Conservation (phyloP, 139 green algal species). For the Chlamydomonas asymmetrica region DNA sequence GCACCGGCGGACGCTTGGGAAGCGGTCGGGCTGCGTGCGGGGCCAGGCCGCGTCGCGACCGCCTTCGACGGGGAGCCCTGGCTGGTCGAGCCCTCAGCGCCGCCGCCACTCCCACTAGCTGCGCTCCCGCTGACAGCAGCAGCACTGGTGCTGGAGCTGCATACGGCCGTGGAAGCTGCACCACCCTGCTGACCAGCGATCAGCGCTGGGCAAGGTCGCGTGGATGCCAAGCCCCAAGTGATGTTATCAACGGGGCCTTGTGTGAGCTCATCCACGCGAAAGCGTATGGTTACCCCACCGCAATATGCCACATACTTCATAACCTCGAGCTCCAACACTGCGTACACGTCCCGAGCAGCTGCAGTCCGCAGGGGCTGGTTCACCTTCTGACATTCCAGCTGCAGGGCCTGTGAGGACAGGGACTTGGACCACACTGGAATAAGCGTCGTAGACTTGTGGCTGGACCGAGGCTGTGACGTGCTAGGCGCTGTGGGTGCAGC, state of each 20-base stretch:
- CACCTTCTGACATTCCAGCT: constrained; percentile 60
- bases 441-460: constrained; percentile 58
- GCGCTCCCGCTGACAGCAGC: not conserved
- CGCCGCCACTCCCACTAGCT: not conserved
- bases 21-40: too few relatives aligned
- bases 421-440: constrained; percentile 58
- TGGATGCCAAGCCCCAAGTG: constrained; percentile 47
- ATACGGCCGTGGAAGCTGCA: not conserved
- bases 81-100: too few relatives aligned
- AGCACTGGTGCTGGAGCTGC: not conserved
- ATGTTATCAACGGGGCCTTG: constrained; percentile 29
- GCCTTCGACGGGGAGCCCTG: too few relatives aligned
- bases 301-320: constrained; percentile 72
- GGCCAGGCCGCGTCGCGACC: too few relatives aligned
- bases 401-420: constrained; percentile 50
- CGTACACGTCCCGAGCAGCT: constrained; percentile 32
- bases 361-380: constrained; percentile 32
- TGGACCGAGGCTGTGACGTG: too few relatives aligned
- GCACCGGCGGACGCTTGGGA: constrained; percentile 1
- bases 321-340: constrained; percentile 64
- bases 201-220: constrained; percentile 33
- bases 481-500: too few relatives aligned
- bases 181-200: not conserved
- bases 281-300: constrained; percentile 54
- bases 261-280: constrained; percentile 55